A percentile compares a stretch with the other conserved stretches of the same genome.
These are phyloP conservation scores for Emericellopsis cladophorae DNA, from an alignment of 2,329 filamentous ascomycete genomes.

Conservation along the genomic window DNA sequence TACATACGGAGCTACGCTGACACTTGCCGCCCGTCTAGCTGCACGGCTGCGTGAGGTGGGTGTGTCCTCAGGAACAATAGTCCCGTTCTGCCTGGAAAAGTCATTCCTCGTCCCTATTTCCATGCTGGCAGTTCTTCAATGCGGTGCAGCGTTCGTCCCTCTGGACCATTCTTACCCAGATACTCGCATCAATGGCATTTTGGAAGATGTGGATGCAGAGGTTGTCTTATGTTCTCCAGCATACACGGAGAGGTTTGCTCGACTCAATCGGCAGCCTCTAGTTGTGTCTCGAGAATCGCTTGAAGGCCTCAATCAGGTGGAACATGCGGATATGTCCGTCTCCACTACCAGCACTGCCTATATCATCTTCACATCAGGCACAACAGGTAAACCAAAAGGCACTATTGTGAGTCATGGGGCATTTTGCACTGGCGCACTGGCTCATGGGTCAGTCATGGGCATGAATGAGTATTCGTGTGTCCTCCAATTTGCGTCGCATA, in stretches of 20 bases:
- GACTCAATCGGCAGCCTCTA: background rate
- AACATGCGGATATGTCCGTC: background rate
- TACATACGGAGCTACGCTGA: constrained; percentile 11
- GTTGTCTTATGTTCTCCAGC: constrained; percentile 3
- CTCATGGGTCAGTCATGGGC: constrained; percentile 9
- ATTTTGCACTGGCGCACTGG: constrained; percentile 7
- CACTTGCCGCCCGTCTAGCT: constrained; percentile 8
- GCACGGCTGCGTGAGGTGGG: constrained; percentile 1
- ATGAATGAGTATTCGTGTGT: constrained; percentile 12
- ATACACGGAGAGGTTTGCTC: background rate
- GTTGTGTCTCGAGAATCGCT: background rate
- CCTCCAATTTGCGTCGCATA: constrained; percentile 11
- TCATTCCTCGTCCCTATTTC: constrained; percentile 7
- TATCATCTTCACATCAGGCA: constrained; percentile 11
- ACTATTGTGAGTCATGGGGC: constrained; percentile 8
- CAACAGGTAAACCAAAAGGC: constrained; percentile 11
- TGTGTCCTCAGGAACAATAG: constrained; percentile 3
- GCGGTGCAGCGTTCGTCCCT: constrained; percentile 14
- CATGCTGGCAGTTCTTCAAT: constrained; percentile 14
- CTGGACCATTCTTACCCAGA: constrained; percentile 10
- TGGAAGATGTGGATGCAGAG: constrained; percentile 1
- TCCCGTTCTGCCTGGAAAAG: constrained; percentile 8
- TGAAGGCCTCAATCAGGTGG: background rate
- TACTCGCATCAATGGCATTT: background rate
- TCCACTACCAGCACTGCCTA: constrained; percentile 4